Base-by-base conservation (phyloP, 371 early-diverging fungal genomes). In the Sporodiniella umbellata region DNA sequence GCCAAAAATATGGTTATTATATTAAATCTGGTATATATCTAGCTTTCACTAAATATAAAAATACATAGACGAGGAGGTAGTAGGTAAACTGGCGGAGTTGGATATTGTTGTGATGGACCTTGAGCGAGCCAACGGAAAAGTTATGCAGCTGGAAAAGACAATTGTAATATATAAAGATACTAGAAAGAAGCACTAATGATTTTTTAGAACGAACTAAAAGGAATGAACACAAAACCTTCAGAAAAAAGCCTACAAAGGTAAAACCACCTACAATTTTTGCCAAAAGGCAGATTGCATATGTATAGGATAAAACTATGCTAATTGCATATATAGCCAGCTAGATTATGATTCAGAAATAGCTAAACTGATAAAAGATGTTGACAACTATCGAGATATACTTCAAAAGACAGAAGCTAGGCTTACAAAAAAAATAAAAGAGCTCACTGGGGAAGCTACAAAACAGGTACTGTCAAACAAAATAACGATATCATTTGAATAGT, bases 101-200 rank as follows among this genome's bases (percentile, higher is more conserved):
- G 94, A 94, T 59, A 91, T 95, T 45, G 78, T 92, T 5, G 77
- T 83, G 35, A 75, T 86, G 60, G 95, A 95, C 51, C 72, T 93
- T 17, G 94, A 95, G 45, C 80, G 88, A 25, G 87, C 92, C 15
- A 88, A 87, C 49, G 72, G 75, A 35, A 84, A 80, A 51, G 77
- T 87, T n/a, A 77, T 82, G 8, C 83, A 84, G 38, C 60, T 89
- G 49, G 85, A 87, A 54, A 70, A 86, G 18, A 84, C 88, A 44
- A 88, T 88, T 57, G 87, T 65, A 66, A 57, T 15, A 10, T 25
- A 46, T 3, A 33, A 17, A 3, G 18, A 31, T 17, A 22, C 7
- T 10, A 17, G 15, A 35, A 48, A 14, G 14, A 23, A 4, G 4
- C 25, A 39, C 33, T 30, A 10, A 35, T 15, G 24, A 7, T 4